Conservation (phyloP, 2,329 filamentous ascomycete species). For the Penicillium sp. region DNA sequence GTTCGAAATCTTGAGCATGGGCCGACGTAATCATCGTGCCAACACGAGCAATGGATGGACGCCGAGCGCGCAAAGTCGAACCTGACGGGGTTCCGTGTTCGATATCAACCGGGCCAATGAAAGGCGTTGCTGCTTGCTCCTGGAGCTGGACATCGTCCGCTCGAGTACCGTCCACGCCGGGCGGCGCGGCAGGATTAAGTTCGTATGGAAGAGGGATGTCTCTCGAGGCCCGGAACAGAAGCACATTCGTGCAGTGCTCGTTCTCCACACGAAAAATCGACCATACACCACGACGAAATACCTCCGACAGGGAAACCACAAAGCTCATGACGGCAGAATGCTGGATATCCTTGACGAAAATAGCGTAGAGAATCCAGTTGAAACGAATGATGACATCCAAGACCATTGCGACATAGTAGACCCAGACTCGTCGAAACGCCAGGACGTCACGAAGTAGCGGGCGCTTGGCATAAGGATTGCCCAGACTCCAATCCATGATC, state of each 20-base stretch:
- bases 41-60: slow-evolving; percentile 41
- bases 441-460: slow-evolving; percentile 68
- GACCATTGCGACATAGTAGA: slow-evolving; percentile 81
- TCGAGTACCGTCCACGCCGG: slow-evolving; percentile 12
- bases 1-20: slow-evolving; percentile 87
- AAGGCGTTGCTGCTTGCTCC: slow-evolving; percentile 21
- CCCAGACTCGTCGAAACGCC: slow-evolving; percentile 70
- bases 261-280: slow-evolving; percentile 92
- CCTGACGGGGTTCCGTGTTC: slow-evolving; percentile 27
- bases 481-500: slow-evolving; percentile 92
- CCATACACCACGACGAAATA: slow-evolving; percentile 84
- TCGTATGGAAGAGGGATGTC: slow-evolving; percentile 83
- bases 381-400: slow-evolving; percentile 81
- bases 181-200: slow-evolving; percentile 24
- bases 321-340: slow-evolving; percentile 82
- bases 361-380: slow-evolving; percentile 89
- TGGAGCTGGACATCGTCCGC: slow-evolving; percentile 24
- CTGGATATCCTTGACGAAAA: slow-evolving; percentile 71
- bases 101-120: slow-evolving; percentile 22
- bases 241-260: slow-evolving; percentile 90
- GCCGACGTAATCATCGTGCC: slow-evolving; percentile 71
- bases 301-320: slow-evolving; percentile 68
- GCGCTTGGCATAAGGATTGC: slow-evolving; percentile 66
- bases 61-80: slow-evolving; percentile 25
- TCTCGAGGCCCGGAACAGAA: slow-evolving; percentile 79